Percentiles rank a stretch among this genome's conserved stretches.
Conservation (phyloP, 176 grass and related monocot species). For the Olyra latifolia region DNA sequence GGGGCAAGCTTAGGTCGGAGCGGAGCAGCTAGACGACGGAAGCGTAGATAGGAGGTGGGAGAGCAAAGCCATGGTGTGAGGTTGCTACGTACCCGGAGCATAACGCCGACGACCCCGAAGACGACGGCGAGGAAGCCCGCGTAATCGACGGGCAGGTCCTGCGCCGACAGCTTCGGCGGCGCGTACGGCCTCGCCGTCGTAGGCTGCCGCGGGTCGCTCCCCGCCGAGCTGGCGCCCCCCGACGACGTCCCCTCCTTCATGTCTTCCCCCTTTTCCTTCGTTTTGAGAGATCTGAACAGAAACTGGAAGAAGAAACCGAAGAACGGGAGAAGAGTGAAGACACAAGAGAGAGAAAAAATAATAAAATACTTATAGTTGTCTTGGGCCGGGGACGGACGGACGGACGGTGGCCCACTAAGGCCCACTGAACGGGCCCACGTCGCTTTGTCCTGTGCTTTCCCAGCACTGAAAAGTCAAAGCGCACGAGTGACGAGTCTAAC, state of each 20-base stretch:
- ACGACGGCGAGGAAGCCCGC: constrained; percentile 87
- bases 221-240: constrained; percentile 36
- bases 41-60: neutral
- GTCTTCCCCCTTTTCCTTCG: neutral
- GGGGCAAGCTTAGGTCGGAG: neutral
- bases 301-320: neutral
- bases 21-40: neutral
- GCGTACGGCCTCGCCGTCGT: constrained; percentile 74
- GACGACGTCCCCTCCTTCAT: constrained; percentile 44
- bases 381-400: too few relatives aligned
- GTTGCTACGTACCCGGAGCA: constrained; percentile 63
- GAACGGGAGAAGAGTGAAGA: neutral
- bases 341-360: neutral
- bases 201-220: constrained; percentile 71
- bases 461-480: constrained; percentile 46
- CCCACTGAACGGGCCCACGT: constrained; percentile 1
- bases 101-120: constrained; percentile 87
- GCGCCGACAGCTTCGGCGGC: constrained; percentile 68
- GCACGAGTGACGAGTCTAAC: constrained; percentile 8
- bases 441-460: neutral
- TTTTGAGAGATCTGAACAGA: neutral
- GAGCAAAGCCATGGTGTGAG: neutral
- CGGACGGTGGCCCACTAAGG: neutral
- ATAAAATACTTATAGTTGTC: neutral
- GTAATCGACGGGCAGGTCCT: constrained; percentile 92